Percentiles rank a stretch among this genome's conserved stretches.
These are phyloP conservation scores for Hymenoscyphus occultus DNA, from an alignment of 2,329 filamentous ascomycete species.

Conservation along the genomic window DNA sequence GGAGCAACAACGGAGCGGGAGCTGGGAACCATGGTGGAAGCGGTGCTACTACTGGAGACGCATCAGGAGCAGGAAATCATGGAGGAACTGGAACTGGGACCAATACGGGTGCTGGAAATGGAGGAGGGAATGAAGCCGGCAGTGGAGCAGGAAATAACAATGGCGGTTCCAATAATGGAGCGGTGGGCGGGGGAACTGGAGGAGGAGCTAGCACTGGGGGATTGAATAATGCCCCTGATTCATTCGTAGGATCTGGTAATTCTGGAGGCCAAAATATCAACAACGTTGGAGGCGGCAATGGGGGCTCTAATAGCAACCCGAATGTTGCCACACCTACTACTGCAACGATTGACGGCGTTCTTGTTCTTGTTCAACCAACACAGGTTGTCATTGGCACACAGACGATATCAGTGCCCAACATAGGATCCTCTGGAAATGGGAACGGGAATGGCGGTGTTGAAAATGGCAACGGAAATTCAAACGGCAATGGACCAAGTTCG, in stretches of 20 bases:
- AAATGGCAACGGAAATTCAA: slow-evolving; percentile 1
- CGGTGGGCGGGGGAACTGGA: not conserved
- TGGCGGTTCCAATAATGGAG: not conserved
- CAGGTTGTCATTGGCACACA: slow-evolving; percentile 28
- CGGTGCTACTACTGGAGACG: not conserved
- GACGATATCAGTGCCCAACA: slow-evolving; percentile 20
- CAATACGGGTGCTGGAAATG: not conserved
- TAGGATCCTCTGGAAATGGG: not conserved
- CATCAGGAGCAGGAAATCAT: not conserved
- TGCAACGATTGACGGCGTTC: slow-evolving; percentile 22
- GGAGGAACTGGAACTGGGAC: not conserved
- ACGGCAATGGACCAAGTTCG: not conserved
- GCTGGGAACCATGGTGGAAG: not conserved
- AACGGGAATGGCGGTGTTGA: not conserved
- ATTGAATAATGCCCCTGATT: not conserved
- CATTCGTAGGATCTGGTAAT: not conserved
- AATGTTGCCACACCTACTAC: slow-evolving; percentile 5
- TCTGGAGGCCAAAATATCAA: not conserved
- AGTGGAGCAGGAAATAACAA: not conserved
- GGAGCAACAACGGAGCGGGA: not conserved
- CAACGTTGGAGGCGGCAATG: not conserved
- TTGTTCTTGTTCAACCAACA: slow-evolving; percentile 24
- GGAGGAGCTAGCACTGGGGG: not conserved
- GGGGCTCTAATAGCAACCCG: not conserved
- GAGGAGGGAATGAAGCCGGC: not conserved